Evolutionary conservation across 2,329 filamentous ascomycete genomes (phyloP).

Genomic region (Ceratocystis albifundus): DNA sequence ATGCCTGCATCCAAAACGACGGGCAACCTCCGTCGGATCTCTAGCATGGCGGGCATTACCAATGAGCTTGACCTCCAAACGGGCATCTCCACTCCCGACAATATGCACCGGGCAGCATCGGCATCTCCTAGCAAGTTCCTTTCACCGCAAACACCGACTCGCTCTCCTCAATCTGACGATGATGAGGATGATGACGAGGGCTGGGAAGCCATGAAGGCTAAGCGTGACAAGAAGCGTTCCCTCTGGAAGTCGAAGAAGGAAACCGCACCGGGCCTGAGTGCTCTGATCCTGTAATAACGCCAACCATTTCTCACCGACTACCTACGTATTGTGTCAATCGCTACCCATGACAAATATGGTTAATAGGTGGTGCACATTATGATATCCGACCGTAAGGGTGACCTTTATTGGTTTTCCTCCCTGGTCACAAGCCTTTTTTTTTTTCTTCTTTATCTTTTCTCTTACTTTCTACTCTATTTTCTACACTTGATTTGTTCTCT

Average conservation of each 20-base stretch:
- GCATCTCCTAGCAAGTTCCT: slow-evolving; percentile 26
- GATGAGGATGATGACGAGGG: slow-evolving; percentile 57
- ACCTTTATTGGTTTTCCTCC: neutral
- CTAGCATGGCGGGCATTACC: slow-evolving; percentile 15
- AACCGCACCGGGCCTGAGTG: slow-evolving; percentile 38
- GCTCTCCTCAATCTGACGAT: slow-evolving; percentile 33
- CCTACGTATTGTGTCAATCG: neutral
- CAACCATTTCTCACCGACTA: neutral
- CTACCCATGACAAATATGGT: neutral
- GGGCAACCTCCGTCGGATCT: slow-evolving; percentile 14
- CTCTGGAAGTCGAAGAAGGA: slow-evolving; percentile 53
- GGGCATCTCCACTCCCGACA: slow-evolving; percentile 33
- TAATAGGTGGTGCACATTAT: slow-evolving; percentile 2
- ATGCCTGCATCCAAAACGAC: slow-evolving; percentile 32
- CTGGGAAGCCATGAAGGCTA: slow-evolving; percentile 59
- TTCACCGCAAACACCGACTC: slow-evolving; percentile 27
- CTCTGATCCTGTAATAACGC: slow-evolving; percentile 33
- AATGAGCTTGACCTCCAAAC: slow-evolving; percentile 25
- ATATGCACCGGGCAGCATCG: slow-evolving; percentile 29
- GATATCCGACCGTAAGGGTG: slow-evolving; percentile 7
- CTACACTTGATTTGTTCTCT: slow-evolving; percentile 1
- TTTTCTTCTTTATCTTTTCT: neutral
- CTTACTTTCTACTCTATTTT: neutral
- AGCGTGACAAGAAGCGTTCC: slow-evolving; percentile 56
- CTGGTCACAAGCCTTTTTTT: neutral